These are phyloP conservation scores for Botrytis hyacinthi DNA, from an alignment of 2,329 filamentous ascomycete genomes.

Conservation along the genomic window DNA sequence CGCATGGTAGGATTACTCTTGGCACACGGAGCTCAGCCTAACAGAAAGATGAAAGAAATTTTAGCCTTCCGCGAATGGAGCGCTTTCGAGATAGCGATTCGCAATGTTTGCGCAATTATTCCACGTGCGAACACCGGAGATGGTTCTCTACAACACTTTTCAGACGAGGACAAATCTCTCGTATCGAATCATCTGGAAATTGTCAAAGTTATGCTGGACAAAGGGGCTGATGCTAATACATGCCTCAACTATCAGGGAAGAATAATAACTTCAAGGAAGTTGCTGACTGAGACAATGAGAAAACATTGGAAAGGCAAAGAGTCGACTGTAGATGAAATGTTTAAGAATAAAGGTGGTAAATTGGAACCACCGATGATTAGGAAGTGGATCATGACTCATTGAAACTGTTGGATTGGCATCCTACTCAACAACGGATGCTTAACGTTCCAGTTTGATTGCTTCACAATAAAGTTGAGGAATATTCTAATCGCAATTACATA, in stretches of 20 bases:
- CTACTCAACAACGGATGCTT: neutral
- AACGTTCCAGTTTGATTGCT: neutral
- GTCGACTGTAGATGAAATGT: neutral
- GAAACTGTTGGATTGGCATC: neutral
- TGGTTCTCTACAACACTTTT: too few relatives aligned
- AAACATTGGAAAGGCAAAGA: neutral
- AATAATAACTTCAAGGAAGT: neutral
- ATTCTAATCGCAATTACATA: neutral
- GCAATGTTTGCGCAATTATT: neutral
- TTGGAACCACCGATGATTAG: neutral
- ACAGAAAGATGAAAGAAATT: neutral
- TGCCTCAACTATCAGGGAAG: neutral
- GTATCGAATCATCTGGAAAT: slow-evolving; percentile 3
- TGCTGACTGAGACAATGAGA: neutral
- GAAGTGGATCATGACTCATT: neutral
- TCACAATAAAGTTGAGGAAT: neutral
- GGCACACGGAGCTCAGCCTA: neutral
- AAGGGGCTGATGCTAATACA: neutral
- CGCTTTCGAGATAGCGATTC: neutral
- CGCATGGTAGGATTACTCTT: neutral
- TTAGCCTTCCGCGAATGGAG: neutral
- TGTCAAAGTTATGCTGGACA: neutral
- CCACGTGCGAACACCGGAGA: too few relatives aligned
- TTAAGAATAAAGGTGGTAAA: neutral
- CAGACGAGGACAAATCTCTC: neutral